Base-by-base conservation (phyloP, 805 yeast genomes). In the Candida vaughaniae region DNA sequence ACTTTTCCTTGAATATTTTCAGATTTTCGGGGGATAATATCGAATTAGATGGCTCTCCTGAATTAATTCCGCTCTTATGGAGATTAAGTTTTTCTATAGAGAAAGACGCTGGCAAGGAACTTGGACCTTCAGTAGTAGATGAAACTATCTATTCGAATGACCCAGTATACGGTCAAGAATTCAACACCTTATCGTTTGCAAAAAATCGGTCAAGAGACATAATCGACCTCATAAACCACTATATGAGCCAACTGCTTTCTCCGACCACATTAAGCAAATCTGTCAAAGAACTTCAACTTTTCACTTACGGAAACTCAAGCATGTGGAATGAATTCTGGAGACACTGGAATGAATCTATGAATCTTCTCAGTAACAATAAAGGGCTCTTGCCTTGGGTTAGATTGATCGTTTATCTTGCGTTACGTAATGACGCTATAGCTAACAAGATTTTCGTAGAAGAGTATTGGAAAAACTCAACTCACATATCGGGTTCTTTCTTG, bases 241-340 rank as follows among this genome's bases (percentile, higher is more conserved):
- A 53, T 39, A 8, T 39, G 16, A 17, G 3, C 28, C n/a, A n/a
- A n/a, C n/a, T n/a, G n/a, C 22, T 19, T 33, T 16, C n/a, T 50
- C 51, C 38, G 31, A 38, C 15, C 22, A 22, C 23, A 18, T 19
- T 36, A 16, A 41, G 35, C 40, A 48, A 43, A 4, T 51, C 60
- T 9, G 52, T 63, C 28, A 48, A 52, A 23, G 73, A 68, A 37
- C 49, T 62, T n/a, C 44, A 58, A 5, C 53, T 68, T 27, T 56
- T 55, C 33, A 54, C 63, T 1, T 64, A 60, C 37, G 74, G 73
- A 3, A 66, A 64, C 35, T 56, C 66, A 9, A 58, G 60, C 8
- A 51, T 61, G 22, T 68, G 72, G 71, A 38, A 38, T 3, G 36
- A 47, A 30, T 68, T 68, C 48, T 68, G 74, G 74, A 37, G 40